Evolutionary conservation across 352 stramenopile species (phyloP).

Genomic region (Globisporangium paddicum): DNA sequence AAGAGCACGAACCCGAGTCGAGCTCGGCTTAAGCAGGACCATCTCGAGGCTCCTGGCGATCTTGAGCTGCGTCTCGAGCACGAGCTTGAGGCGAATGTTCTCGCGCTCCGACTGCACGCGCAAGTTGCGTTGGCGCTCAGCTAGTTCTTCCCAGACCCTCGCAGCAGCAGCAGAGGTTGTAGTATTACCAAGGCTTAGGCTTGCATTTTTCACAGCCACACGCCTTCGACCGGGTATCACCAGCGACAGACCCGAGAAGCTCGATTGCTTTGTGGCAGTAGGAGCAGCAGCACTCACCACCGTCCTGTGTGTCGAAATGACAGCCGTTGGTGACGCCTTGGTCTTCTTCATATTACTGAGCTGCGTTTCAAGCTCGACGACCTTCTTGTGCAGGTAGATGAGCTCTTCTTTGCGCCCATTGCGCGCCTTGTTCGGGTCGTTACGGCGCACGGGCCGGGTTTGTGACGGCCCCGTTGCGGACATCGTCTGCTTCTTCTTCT

Average conservation of each 20-base stretch:
- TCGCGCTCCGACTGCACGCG: constrained; percentile 46
- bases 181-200: background rate
- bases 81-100: constrained; percentile 30
- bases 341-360: too few relatives aligned
- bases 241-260: background rate
- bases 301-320: too few relatives aligned
- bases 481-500: too few relatives aligned
- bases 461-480: too few relatives aligned
- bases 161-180: background rate
- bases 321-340: too few relatives aligned
- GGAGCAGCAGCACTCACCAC: too few relatives aligned
- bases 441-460: too few relatives aligned
- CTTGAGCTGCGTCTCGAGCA: constrained; percentile 45
- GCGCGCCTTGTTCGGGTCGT: constrained; percentile 20
- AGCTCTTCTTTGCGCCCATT: constrained; percentile 13
- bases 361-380: constrained; percentile 9
- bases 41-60: constrained; percentile 36
- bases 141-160: constrained; percentile 5
- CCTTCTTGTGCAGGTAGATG: constrained; percentile 12
- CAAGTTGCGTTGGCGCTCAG: constrained; percentile 13
- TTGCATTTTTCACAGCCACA: background rate
- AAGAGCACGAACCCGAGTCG: background rate
- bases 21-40: constrained; percentile 10
- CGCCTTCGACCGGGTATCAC: background rate
- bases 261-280: too few relatives aligned